Conservation (phyloP, 202 grass and related monocot genomes). For the Cymbopogon flexuosus region DNA sequence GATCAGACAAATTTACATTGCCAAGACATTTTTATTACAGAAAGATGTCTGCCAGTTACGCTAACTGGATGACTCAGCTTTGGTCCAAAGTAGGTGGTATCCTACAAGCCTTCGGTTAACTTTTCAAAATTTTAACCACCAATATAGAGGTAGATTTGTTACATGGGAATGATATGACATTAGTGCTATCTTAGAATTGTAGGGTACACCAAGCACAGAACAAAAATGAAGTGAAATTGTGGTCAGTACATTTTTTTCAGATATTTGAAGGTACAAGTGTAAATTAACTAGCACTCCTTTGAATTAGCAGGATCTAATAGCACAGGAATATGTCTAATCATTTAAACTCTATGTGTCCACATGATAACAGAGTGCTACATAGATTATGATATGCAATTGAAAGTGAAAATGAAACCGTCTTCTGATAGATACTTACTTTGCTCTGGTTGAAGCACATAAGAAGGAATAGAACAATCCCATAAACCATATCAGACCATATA, state of each 20-base stretch:
- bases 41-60: not conserved
- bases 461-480: conserved; percentile 71
- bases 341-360: not conserved
- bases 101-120: not conserved
- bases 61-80: conserved; percentile 9
- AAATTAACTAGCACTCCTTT: conserved; percentile 1
- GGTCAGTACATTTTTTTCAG: not conserved
- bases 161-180: not conserved
- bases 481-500: conserved; percentile 87
- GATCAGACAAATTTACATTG: not conserved
- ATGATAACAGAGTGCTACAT: not conserved
- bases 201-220: not conserved
- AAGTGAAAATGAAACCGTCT: conserved; percentile 1
- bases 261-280: not conserved
- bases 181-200: not conserved
- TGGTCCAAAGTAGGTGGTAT: not conserved
- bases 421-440: conserved; percentile 56
- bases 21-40: not conserved
- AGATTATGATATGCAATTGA: not conserved
- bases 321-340: not conserved
- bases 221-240: not conserved
- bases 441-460: conserved; percentile 84
- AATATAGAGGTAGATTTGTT: not conserved
- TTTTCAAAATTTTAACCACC: not conserved
- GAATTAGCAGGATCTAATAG: not conserved